A percentile compares a stretch with the other conserved stretches of the same genome.
Evolutionary conservation across 1,284 basidiomycete species (phyloP).

Genomic region (Rhodotorula mucilaginosa): DNA sequence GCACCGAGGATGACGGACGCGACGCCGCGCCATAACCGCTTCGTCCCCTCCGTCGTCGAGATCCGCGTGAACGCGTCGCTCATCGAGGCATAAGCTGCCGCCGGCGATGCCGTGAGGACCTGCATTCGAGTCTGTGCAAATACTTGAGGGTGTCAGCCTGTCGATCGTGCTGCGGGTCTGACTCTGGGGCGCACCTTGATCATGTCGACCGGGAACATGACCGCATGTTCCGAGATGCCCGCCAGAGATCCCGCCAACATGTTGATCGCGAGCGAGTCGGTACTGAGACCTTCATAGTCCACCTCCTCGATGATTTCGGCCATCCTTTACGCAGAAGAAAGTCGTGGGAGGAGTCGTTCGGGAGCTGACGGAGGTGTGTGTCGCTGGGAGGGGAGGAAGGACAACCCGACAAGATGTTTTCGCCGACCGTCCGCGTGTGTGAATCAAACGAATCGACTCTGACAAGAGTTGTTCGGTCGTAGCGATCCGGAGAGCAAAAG

Average conservation of each 20-base stretch:
- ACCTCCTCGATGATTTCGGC: conserved; percentile 30
- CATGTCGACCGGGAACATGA: conserved; percentile 98
- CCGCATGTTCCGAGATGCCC: conserved; percentile 97
- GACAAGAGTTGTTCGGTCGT: too few relatives aligned
- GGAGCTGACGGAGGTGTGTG: too few relatives aligned
- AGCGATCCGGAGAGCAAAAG: too few relatives aligned
- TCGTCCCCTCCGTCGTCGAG: conserved; percentile 86
- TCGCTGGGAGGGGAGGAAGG: neutral
- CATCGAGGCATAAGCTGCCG: conserved; percentile 82
- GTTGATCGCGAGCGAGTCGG: conserved; percentile 61
- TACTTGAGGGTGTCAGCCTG: neutral
- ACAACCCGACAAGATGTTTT: too few relatives aligned
- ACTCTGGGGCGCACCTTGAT: conserved; percentile 73
- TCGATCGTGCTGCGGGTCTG: neutral
- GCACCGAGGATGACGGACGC: conserved; percentile 96
- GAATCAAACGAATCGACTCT: too few relatives aligned
- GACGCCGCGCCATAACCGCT: conserved; percentile 92
- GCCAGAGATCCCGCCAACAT: conserved; percentile 97
- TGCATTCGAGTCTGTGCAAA: conserved; percentile 92
- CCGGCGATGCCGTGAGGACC: conserved; percentile 75
- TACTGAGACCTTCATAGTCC: conserved; percentile 39
- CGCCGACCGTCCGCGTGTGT: too few relatives aligned
- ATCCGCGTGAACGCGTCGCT: conserved; percentile 85
- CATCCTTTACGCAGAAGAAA: neutral
- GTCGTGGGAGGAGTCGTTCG: neutral